Percentiles rank a stretch among this genome's conserved stretches.
Conservation (phyloP, 192 early-diverging fungal genomes). For the Radiomyces spectabilis region DNA sequence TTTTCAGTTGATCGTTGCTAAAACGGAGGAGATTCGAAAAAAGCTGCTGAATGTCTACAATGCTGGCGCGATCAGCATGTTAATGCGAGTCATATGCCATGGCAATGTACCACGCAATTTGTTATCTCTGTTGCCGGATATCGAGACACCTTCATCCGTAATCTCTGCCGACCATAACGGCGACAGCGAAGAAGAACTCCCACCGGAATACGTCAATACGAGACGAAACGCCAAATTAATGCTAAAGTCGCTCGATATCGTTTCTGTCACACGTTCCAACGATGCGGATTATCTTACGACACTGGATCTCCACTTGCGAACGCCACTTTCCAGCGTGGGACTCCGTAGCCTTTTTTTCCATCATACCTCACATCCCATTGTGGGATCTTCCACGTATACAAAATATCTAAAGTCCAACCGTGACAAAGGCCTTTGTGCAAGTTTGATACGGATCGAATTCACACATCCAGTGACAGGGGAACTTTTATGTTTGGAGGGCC, state of each 20-base stretch:
- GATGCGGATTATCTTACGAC: constrained; percentile 25
- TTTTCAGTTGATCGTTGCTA: constrained; percentile 39
- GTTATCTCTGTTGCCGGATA: constrained; percentile 3
- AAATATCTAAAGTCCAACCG: constrained; percentile 42
- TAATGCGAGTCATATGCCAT: constrained; percentile 31
- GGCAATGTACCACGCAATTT: constrained; percentile 29
- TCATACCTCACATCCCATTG: constrained; percentile 35
- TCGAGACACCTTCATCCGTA: no score
- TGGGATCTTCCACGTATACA: constrained; percentile 48
- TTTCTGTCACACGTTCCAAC: constrained; percentile 28
- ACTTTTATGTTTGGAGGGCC: constrained; percentile 14
- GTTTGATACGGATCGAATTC: constrained; percentile 37
- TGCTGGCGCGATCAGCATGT: constrained; percentile 12
- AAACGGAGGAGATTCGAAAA: constrained; percentile 17
- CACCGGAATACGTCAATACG: no score
- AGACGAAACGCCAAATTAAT: not conserved
- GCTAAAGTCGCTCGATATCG: constrained; percentile 12
- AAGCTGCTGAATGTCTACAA: constrained; percentile 26
- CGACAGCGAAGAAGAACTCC: no score
- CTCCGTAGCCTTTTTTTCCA: constrained; percentile 44
- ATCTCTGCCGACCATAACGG: no score
- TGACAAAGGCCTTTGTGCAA: constrained; percentile 50
- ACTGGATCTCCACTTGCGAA: constrained; percentile 14
- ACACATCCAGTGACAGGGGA: constrained; percentile 18
- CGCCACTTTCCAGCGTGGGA: constrained; percentile 31